phyloP scores from a whole-genome alignment of 345 rosid genomes.

The Leavenworthia alabamica region DNA sequence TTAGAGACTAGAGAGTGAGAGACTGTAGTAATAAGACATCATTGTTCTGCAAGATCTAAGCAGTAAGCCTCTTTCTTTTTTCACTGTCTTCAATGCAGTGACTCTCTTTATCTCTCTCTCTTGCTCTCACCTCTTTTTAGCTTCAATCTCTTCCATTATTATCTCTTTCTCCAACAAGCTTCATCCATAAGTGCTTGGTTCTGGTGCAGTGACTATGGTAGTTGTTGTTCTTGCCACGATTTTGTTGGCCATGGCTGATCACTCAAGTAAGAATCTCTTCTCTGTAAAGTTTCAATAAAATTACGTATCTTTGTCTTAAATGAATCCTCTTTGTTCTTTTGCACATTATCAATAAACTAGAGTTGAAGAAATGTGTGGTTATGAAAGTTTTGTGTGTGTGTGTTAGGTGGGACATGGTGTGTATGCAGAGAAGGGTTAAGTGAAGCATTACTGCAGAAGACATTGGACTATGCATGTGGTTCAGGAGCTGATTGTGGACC shows the following conservation, averaged over 20 bases:
- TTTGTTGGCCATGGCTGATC: conserved; percentile 47
- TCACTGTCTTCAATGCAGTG: conserved; percentile 25
- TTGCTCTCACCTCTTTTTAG: neutral
- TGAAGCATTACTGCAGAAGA: conserved; percentile 56
- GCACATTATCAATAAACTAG: too few species aligned
- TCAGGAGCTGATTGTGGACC: conserved; percentile 95
- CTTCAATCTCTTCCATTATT: conserved; percentile 11
- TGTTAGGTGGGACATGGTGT: conserved; percentile 69
- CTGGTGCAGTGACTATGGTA: conserved; percentile 21
- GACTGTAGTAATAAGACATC: neutral
- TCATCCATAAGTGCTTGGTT: conserved; percentile 1
- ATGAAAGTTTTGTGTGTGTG: neutral
- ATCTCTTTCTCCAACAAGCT: neutral
- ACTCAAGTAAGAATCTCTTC: conserved; percentile 39
- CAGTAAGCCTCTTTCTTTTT: conserved; percentile 4
- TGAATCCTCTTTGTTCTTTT: too few species aligned
- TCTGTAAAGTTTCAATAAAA: neutral
- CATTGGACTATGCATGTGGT: conserved; percentile 93
- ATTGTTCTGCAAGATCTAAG: conserved; percentile 27
- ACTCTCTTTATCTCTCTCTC: conserved; percentile 28
- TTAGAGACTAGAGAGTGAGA: neutral
- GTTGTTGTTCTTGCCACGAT: conserved; percentile 33
- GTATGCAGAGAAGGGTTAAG: conserved; percentile 60
- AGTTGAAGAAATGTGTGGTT: neutral
- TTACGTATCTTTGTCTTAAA: neutral